Conservation (phyloP, 441 rosid species). For the Corymbia citriodora region DNA sequence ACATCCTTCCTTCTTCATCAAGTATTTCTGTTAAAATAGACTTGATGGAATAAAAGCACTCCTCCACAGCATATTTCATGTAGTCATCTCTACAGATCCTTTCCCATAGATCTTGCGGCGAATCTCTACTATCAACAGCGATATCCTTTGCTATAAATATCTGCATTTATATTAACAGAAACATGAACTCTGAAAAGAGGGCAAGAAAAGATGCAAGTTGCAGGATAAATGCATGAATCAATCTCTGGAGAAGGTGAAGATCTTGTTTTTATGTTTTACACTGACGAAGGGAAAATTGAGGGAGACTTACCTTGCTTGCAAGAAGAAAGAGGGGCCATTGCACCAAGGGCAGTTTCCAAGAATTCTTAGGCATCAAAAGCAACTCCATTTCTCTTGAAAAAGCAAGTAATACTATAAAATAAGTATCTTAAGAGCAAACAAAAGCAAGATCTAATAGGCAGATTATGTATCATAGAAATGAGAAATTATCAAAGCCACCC, state of each 20-base stretch:
- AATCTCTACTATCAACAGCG: constrained; percentile 60
- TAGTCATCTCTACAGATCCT: constrained; percentile 81
- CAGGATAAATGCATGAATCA: not conserved
- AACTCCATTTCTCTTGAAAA: constrained; percentile 80
- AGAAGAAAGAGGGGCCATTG: constrained; percentile 99
- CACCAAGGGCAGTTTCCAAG: constrained; percentile 75
- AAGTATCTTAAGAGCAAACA: not conserved
- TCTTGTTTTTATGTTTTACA: not conserved
- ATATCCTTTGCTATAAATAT: constrained; percentile 90
- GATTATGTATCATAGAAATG: not conserved
- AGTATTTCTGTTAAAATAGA: constrained; percentile 65
- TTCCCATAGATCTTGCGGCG: constrained; percentile 69
- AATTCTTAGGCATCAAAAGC: constrained; percentile 94
- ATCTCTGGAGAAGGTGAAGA: not conserved
- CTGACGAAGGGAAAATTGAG: not conserved
- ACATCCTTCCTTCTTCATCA: constrained; percentile 88
- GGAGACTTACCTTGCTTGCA: constrained; percentile 78
- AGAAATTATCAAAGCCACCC: not conserved
- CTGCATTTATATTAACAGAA: constrained; percentile 23
- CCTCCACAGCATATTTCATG: constrained; percentile 97
- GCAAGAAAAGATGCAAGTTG: not conserved
- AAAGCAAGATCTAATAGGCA: not conserved
- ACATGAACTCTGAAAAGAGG: not conserved
- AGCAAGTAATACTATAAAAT: constrained; percentile 1
- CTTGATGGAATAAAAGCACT: constrained; percentile 63